Percentiles rank a stretch among this genome's conserved stretches.
These are phyloP conservation scores for Saxispiralis lemnorum DNA, from an alignment of 495 filamentous ascomycete species.

Conservation along the genomic window DNA sequence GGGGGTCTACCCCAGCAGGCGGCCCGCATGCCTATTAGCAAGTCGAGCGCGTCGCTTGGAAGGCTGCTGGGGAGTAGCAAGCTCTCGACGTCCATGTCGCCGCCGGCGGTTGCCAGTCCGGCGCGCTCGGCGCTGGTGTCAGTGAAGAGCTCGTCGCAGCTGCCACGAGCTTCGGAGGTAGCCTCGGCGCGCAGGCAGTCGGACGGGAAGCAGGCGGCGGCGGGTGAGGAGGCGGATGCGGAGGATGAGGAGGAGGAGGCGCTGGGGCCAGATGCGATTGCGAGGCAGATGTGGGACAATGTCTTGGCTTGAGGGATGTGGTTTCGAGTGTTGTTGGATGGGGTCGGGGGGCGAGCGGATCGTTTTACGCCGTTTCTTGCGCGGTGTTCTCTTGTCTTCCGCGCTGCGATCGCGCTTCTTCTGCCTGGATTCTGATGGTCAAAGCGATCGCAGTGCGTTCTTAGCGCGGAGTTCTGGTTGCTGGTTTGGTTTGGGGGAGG, in stretches of 20 bases:
- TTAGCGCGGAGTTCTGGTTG: too few species aligned
- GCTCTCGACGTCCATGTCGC: slow-evolving; percentile 6
- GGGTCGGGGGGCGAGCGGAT: too few species aligned
- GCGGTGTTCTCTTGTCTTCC: too few species aligned
- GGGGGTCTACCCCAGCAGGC: background rate
- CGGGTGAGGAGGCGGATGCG: background rate
- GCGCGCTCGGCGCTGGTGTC: background rate
- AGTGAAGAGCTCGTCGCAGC: slow-evolving; percentile 3
- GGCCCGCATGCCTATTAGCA: slow-evolving; percentile 4
- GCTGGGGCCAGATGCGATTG: slow-evolving; percentile 8
- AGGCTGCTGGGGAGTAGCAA: slow-evolving; percentile 1
- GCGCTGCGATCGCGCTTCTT: too few species aligned
- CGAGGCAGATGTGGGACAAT: slow-evolving; percentile 9
- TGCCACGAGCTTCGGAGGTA: background rate
- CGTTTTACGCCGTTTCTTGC: too few species aligned
- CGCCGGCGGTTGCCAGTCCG: slow-evolving; percentile 2
- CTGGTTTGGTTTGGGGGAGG: too few species aligned
- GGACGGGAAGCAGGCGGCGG: background rate
- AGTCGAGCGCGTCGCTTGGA: slow-evolving; percentile 2
- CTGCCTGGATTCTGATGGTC: too few species aligned
- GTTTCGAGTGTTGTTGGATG: too few species aligned
- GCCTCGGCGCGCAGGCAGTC: slow-evolving; percentile 5
- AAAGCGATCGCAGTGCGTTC: too few species aligned
- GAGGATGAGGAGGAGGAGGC: background rate
- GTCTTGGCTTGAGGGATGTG: too few species aligned